A percentile compares a stretch with the other conserved stretches of the same genome.
Conservation (phyloP, 179 eudicot genomes). For the Drosera spatulata region DNA sequence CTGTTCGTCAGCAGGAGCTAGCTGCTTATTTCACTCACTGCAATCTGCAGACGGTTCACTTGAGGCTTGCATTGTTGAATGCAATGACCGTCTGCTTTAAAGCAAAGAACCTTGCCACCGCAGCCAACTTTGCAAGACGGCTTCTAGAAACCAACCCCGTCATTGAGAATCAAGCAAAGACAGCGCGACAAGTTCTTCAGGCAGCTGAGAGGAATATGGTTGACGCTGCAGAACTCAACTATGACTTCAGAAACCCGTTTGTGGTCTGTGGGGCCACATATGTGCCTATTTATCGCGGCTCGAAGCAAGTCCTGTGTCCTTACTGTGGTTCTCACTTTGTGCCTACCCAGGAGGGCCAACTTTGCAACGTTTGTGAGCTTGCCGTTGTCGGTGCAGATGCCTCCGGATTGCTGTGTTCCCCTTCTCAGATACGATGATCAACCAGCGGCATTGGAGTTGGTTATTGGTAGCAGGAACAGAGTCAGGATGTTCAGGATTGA, state of each 20-base stretch:
- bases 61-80: constrained; percentile 70
- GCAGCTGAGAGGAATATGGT: constrained; percentile 65
- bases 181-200: constrained; percentile 62
- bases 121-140: constrained; percentile 59
- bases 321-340: constrained; percentile 76
- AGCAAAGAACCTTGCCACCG: constrained; percentile 51
- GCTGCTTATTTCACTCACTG: constrained; percentile 82
- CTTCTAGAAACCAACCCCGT: constrained; percentile 55
- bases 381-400: constrained; percentile 88
- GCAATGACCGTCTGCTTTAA: constrained; percentile 67
- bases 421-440: constrained; percentile 65
- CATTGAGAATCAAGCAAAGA: constrained; percentile 45
- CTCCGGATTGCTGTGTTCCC: constrained; percentile 88
- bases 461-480: not conserved
- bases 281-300: constrained; percentile 89
- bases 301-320: constrained; percentile 79
- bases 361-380: constrained; percentile 88
- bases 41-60: constrained; percentile 58
- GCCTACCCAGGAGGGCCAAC: constrained; percentile 66
- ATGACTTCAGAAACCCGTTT: constrained; percentile 77
- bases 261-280: constrained; percentile 71
- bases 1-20: constrained; percentile 68
- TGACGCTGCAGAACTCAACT: constrained; percentile 47
- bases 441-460: not conserved
- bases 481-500: constrained; percentile 1